Evolutionary conservation across 2,329 filamentous ascomycete species (phyloP).

Genomic region (Emmonsiellopsis sp.): DNA sequence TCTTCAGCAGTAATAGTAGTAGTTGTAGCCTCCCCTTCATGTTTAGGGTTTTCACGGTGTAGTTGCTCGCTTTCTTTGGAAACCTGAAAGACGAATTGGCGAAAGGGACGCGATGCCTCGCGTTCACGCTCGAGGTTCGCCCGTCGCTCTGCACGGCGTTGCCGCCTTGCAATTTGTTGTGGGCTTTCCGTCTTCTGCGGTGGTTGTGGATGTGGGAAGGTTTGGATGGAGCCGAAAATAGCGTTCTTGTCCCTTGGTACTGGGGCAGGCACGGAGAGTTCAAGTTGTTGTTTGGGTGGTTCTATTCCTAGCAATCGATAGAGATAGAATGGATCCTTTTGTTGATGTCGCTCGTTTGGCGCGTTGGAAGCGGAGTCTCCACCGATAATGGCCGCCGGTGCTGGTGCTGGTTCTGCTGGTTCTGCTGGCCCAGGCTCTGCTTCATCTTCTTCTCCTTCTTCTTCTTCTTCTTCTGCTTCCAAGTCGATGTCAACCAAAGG

Average conservation of each 20-base stretch:
- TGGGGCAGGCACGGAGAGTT: too few relatives aligned
- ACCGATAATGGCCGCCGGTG: background rate
- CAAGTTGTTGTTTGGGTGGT: too few relatives aligned
- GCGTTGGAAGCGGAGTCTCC: background rate
- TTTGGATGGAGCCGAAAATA: background rate
- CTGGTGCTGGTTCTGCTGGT: background rate
- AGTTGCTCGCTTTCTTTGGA: background rate
- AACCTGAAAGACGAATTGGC: background rate
- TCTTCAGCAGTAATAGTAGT: background rate
- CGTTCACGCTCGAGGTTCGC: background rate
- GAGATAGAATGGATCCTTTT: background rate
- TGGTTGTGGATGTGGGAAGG: background rate
- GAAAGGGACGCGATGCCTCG: background rate
- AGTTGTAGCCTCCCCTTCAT: background rate
- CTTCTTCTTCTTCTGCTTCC: background rate
- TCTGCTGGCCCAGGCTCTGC: background rate
- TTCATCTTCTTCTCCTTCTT: background rate
- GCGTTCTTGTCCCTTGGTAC: background rate
- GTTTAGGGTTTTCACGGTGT: background rate
- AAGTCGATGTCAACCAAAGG: background rate
- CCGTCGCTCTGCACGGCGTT: background rate
- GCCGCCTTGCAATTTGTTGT: background rate
- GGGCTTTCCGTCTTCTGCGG: background rate
- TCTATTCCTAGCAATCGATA: background rate
- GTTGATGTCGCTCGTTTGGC: background rate